Percentiles rank a stretch among this genome's conserved stretches.
These are phyloP conservation scores for Hanseniaspora vineae DNA, from an alignment of 805 yeast genomes.

Conservation along the genomic window DNA sequence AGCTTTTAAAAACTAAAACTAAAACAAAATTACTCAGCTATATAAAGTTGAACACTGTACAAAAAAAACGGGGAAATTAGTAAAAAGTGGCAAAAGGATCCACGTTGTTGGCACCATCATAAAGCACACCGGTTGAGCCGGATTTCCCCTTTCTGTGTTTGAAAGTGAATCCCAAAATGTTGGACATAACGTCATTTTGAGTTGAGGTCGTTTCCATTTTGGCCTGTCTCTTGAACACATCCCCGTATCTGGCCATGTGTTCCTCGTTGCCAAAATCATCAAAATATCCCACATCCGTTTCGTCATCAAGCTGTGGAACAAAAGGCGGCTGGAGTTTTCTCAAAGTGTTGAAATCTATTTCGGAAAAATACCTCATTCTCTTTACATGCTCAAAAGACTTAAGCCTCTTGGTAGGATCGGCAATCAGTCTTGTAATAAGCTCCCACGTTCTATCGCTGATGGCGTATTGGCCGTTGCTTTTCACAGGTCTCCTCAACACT, in stretches of 20 bases:
- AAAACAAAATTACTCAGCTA: neutral
- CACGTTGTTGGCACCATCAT: slow-evolving; percentile 23
- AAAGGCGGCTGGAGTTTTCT: slow-evolving; percentile 79
- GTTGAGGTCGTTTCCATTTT: slow-evolving; percentile 56
- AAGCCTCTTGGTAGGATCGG: slow-evolving; percentile 63
- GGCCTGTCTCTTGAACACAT: slow-evolving; percentile 89
- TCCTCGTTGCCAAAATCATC: slow-evolving; percentile 95
- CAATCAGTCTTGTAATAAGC: slow-evolving; percentile 63
- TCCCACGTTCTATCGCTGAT: slow-evolving; percentile 97
- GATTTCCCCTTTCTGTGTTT: slow-evolving; percentile 50
- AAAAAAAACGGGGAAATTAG: slow-evolving; percentile 2
- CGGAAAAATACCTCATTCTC: slow-evolving; percentile 69
- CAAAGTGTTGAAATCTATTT: slow-evolving; percentile 63
- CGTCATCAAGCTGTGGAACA: slow-evolving; percentile 92
- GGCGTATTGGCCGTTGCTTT: slow-evolving; percentile 81
- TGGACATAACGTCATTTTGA: slow-evolving; percentile 45
- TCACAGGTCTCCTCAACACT: slow-evolving; percentile 77
- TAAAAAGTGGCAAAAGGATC: slow-evolving; percentile 28
- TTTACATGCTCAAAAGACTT: slow-evolving; percentile 72
- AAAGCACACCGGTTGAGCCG: slow-evolving; percentile 26
- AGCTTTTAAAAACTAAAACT: neutral
- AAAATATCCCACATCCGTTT: slow-evolving; percentile 96
- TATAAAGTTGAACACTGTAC: too few relatives aligned
- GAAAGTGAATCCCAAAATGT: slow-evolving; percentile 91
- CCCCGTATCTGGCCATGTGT: slow-evolving; percentile 95